Percentiles rank a stretch among this genome's conserved stretches.
phyloP scores from a whole-genome alignment of 805 yeast genomes.

The Nakazawaea peltata region DNA sequence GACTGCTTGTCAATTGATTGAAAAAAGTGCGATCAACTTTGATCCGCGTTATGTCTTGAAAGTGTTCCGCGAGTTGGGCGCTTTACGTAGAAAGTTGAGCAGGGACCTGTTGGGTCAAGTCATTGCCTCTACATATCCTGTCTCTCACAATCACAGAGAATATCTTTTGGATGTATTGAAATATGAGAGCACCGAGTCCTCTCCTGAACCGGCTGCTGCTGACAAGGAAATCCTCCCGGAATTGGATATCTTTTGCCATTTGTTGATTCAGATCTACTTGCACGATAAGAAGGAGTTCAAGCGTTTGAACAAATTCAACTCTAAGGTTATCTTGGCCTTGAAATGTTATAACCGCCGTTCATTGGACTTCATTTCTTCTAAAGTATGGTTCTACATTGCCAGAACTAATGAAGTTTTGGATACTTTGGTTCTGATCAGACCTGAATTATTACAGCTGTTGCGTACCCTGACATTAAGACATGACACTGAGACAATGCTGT shows the following conservation, averaged over 20 bases:
- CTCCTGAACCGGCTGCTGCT: constrained; percentile 14
- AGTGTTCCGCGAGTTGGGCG: constrained; percentile 75
- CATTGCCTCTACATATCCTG: constrained; percentile 49
- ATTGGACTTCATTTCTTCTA: constrained; percentile 79
- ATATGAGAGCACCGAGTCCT: constrained; percentile 21
- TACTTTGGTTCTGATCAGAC: constrained; percentile 51
- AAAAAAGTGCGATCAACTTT: constrained; percentile 58
- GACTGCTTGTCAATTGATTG: constrained; percentile 34
- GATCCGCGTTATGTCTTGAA: constrained; percentile 86
- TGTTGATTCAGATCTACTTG: constrained; percentile 69
- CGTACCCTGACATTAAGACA: constrained; percentile 89
- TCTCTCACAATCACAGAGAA: constrained; percentile 30
- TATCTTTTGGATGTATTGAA: constrained; percentile 29
- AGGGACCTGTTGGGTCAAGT: constrained; percentile 46
- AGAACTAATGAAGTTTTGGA: constrained; percentile 64
- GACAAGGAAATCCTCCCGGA: constrained; percentile 54
- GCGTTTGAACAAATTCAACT: constrained; percentile 46
- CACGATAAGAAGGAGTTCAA: constrained; percentile 51
- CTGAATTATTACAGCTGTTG: constrained; percentile 62
- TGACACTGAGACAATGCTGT: constrained; percentile 86
- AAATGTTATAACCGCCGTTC: constrained; percentile 70
- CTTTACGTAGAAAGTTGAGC: constrained; percentile 58
- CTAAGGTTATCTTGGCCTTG: constrained; percentile 42
- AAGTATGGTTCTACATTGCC: constrained; percentile 86
- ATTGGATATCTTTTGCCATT: constrained; percentile 68